phyloP scores from a whole-genome alignment of 225 moss, liverwort and hornwort species.

The Straminergon stramineum region DNA sequence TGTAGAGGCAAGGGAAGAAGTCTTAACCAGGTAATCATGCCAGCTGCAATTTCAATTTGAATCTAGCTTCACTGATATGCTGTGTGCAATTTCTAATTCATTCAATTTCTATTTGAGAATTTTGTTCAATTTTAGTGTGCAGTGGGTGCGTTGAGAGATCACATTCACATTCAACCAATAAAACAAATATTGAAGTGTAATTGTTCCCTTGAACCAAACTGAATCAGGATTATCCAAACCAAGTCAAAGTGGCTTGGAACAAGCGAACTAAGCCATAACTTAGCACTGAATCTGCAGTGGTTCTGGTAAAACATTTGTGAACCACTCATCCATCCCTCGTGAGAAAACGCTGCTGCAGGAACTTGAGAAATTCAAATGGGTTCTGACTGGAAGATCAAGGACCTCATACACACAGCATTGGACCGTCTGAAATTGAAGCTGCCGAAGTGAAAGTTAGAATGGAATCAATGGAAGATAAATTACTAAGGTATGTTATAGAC shows the following conservation, averaged over 20 bases:
- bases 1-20: conserved; percentile 49
- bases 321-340: too few species aligned
- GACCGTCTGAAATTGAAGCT: conserved; percentile 64
- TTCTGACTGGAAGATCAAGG: conserved; percentile 77
- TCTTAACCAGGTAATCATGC: conserved; percentile 48
- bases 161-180: too few species aligned
- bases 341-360: conserved; percentile 51
- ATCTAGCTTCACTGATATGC: neutral
- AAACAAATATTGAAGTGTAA: too few species aligned
- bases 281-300: too few species aligned
- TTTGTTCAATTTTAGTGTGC: neutral
- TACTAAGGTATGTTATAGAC: conserved; percentile 30
- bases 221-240: too few species aligned
- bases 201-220: too few species aligned
- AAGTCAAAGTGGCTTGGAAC: too few species aligned
- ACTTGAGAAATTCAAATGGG: conserved; percentile 84
- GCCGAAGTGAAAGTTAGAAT: conserved; percentile 44
- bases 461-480: conserved; percentile 59
- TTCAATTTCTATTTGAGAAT: neutral
- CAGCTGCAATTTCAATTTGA: neutral
- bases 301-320: too few species aligned
- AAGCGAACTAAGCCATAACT: too few species aligned
- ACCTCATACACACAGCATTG: conserved; percentile 46
- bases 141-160: too few species aligned
- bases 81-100: neutral